Conservation (phyloP, 2,329 filamentous ascomycete genomes). For the Coniochaeta prunicola region DNA sequence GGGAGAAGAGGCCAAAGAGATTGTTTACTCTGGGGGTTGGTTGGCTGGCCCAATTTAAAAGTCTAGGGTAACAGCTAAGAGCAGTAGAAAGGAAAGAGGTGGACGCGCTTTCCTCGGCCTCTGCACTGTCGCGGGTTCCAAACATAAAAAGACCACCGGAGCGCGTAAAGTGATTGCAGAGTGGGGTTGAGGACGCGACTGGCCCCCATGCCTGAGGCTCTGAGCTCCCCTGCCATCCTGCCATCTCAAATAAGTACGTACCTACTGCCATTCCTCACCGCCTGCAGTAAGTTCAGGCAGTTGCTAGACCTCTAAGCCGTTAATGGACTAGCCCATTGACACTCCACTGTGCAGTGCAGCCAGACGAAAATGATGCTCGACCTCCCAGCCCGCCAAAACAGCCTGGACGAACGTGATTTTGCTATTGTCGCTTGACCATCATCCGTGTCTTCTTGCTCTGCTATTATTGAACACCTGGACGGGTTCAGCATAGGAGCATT, state of each 20-base stretch:
- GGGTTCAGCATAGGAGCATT: background rate
- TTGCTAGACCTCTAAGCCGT: too few species aligned
- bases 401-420: background rate
- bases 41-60: background rate
- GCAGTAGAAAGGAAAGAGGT: background rate
- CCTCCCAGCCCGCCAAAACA: too few species aligned
- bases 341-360: too few species aligned
- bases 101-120: conserved; percentile 1
- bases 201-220: background rate
- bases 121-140: background rate
- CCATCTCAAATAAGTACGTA: background rate
- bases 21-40: conserved; percentile 1
- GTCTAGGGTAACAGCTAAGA: too few species aligned
- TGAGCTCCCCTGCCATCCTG: background rate
- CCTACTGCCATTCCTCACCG: background rate
- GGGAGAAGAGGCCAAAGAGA: background rate
- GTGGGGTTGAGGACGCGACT: background rate
- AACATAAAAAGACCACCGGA: background rate
- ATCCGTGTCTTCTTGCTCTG: background rate
- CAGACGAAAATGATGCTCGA: too few species aligned
- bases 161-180: background rate
- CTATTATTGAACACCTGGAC: background rate
- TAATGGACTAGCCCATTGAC: too few species aligned
- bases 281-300: too few species aligned
- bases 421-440: background rate